A percentile compares a stretch with the other conserved stretches of the same genome.
These are phyloP conservation scores for Malus hybrid DNA, from an alignment of 331 rosid species.

Conservation along the genomic window DNA sequence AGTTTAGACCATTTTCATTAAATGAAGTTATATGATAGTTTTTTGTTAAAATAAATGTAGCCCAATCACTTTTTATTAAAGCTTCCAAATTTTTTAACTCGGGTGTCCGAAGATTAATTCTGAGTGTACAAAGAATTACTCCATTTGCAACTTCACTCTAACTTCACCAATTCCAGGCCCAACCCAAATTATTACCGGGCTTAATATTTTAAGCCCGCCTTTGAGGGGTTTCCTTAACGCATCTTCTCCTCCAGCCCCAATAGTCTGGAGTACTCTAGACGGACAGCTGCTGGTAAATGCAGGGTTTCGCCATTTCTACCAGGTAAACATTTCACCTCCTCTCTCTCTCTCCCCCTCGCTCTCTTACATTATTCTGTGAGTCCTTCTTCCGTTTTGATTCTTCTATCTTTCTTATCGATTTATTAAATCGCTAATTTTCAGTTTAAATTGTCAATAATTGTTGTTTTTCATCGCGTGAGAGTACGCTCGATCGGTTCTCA, in stretches of 20 bases:
- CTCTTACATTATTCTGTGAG: not conserved
- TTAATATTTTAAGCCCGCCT: not conserved
- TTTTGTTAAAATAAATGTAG: no score
- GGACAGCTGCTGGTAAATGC: not conserved
- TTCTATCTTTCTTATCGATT: not conserved
- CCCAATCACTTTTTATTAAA: no score
- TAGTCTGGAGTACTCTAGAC: not conserved
- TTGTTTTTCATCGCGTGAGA: not conserved
- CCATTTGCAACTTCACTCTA: no score
- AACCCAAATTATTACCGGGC: not conserved
- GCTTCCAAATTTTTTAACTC: no score
- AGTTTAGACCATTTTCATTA: no score
- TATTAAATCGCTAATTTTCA: not conserved
- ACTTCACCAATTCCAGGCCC: not conserved
- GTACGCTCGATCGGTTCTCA: not conserved
- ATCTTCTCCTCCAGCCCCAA: not conserved
- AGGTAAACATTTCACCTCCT: not conserved
- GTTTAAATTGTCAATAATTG: not conserved
- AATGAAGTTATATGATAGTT: no score
- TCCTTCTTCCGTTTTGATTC: not conserved
- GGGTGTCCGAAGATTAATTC: no score
- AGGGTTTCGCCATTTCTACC: slow-evolving; percentile 6
- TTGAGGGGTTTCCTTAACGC: not conserved
- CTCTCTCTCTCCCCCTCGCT: not conserved
- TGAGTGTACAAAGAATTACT: no score